Conservation (phyloP, 2,329 filamentous ascomycete species). For the Huntiella omanensis region DNA sequence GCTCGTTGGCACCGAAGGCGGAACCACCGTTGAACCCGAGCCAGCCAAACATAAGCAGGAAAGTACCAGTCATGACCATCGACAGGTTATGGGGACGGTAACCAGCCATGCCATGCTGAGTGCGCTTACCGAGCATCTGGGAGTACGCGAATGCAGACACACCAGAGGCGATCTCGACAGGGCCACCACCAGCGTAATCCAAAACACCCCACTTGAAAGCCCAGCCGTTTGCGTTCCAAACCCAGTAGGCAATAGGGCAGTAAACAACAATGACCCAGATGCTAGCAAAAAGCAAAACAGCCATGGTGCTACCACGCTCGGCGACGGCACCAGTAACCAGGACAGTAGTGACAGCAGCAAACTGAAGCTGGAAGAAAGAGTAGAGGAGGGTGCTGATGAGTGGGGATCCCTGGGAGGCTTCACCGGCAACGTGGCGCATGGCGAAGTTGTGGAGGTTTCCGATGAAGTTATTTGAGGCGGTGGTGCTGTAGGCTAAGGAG, state of each 20-base stretch:
- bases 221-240: constrained; percentile 92
- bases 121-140: constrained; percentile 82
- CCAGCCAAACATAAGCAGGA: constrained; percentile 98
- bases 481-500: constrained; percentile 74
- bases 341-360: constrained; percentile 79
- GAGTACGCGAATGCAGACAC: constrained; percentile 89
- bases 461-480: constrained; percentile 74
- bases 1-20: constrained; percentile 79
- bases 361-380: constrained; percentile 98
- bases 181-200: constrained; percentile 90
- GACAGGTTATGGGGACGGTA: constrained; percentile 98
- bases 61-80: constrained; percentile 83
- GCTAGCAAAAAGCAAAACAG: constrained; percentile 88
- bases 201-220: constrained; percentile 75
- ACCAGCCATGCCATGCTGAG: constrained; percentile 99
- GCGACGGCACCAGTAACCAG: constrained; percentile 85
- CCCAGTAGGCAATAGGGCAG: constrained; percentile 92
- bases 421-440: constrained; percentile 62
- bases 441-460: constrained; percentile 81
- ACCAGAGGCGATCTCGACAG: constrained; percentile 92
- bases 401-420: constrained; percentile 73
- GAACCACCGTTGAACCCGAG: constrained; percentile 97
- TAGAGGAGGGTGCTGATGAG: constrained; percentile 80
- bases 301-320: constrained; percentile 81
- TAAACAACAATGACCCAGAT: constrained; percentile 95